Evolutionary conservation across 2,329 filamentous ascomycete species (phyloP), one percentile per base, ranked within the genome.

Genomic region (Fusarium sp.): DNA sequence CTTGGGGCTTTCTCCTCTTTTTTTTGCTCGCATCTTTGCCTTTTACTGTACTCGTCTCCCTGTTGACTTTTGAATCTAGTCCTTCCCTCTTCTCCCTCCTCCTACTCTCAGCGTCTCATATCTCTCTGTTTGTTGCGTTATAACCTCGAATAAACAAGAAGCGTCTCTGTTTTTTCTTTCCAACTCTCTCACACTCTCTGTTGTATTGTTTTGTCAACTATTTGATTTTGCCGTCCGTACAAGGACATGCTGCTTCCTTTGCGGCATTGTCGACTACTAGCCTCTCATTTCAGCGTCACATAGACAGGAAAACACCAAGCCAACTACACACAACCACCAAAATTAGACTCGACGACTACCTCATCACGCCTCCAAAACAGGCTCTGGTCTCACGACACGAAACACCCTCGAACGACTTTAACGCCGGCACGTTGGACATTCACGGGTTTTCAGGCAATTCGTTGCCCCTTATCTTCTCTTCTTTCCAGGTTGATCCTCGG

Each of bases 401-500:
- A 55, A 64, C 62, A 63, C 67, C 54, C 56, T 31, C 55, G 66
- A 72, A 76, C 63, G 63, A 72, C 48, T 70, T 70, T 54, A 73
- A 74, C 66, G 63, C 72, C 74, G 75, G 73, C 71, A 73, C 71
- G 71, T 77, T 78, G 75, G 66, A 78, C 61, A 63, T 70, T 72
- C 51, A 69, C 75, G 66, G 75, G 75, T 63, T 62, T 58, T 62
- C 35, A 60, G 75, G 76, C 76, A 78, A 72, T 63, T 72, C 64
- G 59, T 75, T 78, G 70, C 71, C 70, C 56, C 60, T 66, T 67
- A 56, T 67, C 61, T 77, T 79, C 76, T 66, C 58, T 78, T 81
- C 76, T 75, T 79, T 75, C 78, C 86, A 86, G 88, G 88, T 89
- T 89, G 88, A 89, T 83, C 87, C 87, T 89, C 82, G 87, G 87